Evolutionary conservation across 2,329 filamentous ascomycete genomes (phyloP), one percentile per base, ranked within the genome.

Genomic region (Penicillium paneum): DNA sequence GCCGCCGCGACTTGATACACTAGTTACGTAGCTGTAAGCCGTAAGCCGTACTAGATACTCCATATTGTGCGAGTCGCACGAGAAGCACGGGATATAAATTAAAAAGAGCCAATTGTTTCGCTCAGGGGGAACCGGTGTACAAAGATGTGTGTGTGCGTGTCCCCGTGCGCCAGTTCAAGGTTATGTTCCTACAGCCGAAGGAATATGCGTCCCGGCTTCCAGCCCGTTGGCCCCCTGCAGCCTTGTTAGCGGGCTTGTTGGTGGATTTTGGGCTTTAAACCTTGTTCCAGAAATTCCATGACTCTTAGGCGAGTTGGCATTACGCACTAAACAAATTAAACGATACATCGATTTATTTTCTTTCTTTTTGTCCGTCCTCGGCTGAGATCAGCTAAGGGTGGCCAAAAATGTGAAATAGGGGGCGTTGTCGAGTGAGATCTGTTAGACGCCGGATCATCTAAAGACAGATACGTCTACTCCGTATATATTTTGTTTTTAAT

Each of bases 231-330:
- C 44, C 46, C 32, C 49, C 34, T 49, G 53, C 50, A 57, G 48
- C 42, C 48, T 49, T 34, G 43, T 41, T 32, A 29, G 42, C 36
- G 42, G 41, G 29, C 26, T 44, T 44, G 42, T 32, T 43, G 28
- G 28, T 49, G 24, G 34, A 35, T 42, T 55, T 36, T 29, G 34
- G 43, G 39, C 43, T 44, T 40, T 57, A 57, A 59, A 52, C 51
- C 50, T 53, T 49, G 52, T 55, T 58, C 49, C 49, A 59, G 57
- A 59, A 57, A 39, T 50, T 54, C 52, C 39, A 54, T 49, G 38
- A 5, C 32, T 49, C 26, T 34, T 49, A 50, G 34, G 39, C 39
- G 46, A 44, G 24, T 32, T 34, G 41, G 36, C 15, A 10, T 28
- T 41, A 21, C 39, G 28, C 45, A 50, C 38, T 53, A 31, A 32